A percentile compares a stretch with the other conserved stretches of the same genome.
phyloP scores from a whole-genome alignment of 352 stramenopile species.

The Pythium guiyangense region DNA sequence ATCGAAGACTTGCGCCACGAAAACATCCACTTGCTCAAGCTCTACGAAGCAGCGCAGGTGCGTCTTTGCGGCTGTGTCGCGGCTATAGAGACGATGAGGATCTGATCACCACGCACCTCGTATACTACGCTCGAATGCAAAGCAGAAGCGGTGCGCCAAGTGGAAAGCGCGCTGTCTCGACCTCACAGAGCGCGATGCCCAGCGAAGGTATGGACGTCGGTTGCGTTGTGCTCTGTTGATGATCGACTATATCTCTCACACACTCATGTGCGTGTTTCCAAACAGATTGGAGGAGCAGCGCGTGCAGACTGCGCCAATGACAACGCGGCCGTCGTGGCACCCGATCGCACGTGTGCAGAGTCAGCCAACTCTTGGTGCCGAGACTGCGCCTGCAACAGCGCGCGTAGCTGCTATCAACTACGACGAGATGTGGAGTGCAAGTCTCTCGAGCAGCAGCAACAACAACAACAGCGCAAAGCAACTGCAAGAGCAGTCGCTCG shows the following conservation, averaged over 20 bases:
- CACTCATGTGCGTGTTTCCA: too few species aligned
- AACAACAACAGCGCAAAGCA: neutral
- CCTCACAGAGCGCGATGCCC: slow-evolving; percentile 35
- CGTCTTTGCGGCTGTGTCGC: neutral
- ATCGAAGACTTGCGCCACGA: slow-evolving; percentile 61
- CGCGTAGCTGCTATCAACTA: slow-evolving; percentile 25
- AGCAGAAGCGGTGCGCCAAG: slow-evolving; percentile 62
- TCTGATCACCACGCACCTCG: neutral
- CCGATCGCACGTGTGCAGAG: slow-evolving; percentile 32
- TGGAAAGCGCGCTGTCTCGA: slow-evolving; percentile 61
- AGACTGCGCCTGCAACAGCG: neutral
- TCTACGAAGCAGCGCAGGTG: slow-evolving; percentile 54
- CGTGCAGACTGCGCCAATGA: slow-evolving; percentile 25
- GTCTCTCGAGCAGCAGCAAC: slow-evolving; percentile 24
- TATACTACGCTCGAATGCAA: neutral
- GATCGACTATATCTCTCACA: neutral
- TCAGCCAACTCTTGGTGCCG: slow-evolving; percentile 18
- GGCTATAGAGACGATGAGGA: neutral
- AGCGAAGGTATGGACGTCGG: slow-evolving; percentile 15
- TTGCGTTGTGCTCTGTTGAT: too few species aligned
- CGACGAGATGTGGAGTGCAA: slow-evolving; percentile 67
- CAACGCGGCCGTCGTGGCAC: slow-evolving; percentile 14
- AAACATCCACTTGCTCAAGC: slow-evolving; percentile 48
- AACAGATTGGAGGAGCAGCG: slow-evolving; percentile 30
- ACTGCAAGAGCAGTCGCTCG: neutral